A percentile compares a stretch with the other conserved stretches of the same genome.
These are phyloP conservation scores for Stephania japonica DNA, from an alignment of 164 flowering plant species.

Conservation along the genomic window DNA sequence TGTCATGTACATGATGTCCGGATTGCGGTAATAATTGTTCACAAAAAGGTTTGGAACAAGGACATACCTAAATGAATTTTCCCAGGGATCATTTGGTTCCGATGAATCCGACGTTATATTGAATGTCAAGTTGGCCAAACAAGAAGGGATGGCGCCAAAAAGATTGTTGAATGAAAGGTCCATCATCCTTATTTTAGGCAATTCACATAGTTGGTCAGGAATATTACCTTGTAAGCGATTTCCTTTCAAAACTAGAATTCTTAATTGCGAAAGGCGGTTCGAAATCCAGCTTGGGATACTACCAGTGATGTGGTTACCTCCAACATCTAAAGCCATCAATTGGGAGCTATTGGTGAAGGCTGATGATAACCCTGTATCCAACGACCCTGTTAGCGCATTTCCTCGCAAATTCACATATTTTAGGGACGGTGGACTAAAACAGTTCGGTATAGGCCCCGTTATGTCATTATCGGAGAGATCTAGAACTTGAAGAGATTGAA, in stretches of 20 bases:
- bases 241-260: background rate
- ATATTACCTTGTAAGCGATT: conserved; percentile 11
- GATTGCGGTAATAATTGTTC: too few relatives aligned
- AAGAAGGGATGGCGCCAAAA: conserved; percentile 11
- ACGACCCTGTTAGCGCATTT: conserved; percentile 1
- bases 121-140: conserved; percentile 7
- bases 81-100: background rate
- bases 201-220: conserved; percentile 5
- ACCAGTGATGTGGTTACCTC: conserved; percentile 12
- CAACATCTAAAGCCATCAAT: conserved; percentile 1
- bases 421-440: background rate
- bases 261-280: background rate
- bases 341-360: background rate
- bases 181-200: conserved; percentile 4
- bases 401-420: background rate
- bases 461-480: conserved; percentile 1
- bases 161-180: conserved; percentile 18
- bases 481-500: background rate
- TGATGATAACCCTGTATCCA: too few relatives aligned
- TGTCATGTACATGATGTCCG: too few relatives aligned
- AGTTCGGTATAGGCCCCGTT: conserved; percentile 1
- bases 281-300: conserved; percentile 10
- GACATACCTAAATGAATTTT: background rate
- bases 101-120: background rate
- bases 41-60: too few relatives aligned